phyloP scores from a whole-genome alignment of 2,329 filamentous ascomycete genomes.

The Fusarium equiseti region DNA sequence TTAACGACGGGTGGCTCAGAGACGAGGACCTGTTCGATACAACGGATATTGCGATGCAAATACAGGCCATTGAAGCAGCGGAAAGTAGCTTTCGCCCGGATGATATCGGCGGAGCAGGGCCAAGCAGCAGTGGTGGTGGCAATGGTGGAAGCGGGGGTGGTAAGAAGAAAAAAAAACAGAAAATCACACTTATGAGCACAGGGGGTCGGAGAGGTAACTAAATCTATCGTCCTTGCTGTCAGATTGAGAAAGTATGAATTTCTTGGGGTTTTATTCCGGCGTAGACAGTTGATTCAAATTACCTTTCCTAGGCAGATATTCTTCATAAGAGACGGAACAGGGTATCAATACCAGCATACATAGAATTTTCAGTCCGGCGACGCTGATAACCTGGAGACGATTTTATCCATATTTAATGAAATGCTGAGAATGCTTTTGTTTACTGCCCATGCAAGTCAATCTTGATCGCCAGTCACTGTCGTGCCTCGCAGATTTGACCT shows the following conservation, averaged over 20 bases:
- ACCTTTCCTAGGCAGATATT: not conserved
- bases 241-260: not conserved
- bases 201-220: constrained; percentile 64
- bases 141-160: constrained; percentile 53
- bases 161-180: constrained; percentile 79
- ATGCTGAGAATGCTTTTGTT: not conserved
- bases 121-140: constrained; percentile 44
- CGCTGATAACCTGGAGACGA: not conserved
- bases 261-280: not conserved
- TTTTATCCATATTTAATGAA: not conserved
- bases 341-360: constrained; percentile 10
- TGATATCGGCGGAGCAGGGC: constrained; percentile 34
- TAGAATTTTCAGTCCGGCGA: constrained; percentile 5
- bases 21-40: constrained; percentile 78
- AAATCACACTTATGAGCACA: constrained; percentile 79
- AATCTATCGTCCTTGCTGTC: constrained; percentile 14
- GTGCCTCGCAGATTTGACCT: not conserved
- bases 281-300: constrained; percentile 5
- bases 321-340: constrained; percentile 4
- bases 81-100: constrained; percentile 42
- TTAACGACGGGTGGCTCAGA: constrained; percentile 87
- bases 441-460: not conserved
- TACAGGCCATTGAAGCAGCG: constrained; percentile 65
- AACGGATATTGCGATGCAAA: constrained; percentile 70
- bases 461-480: not conserved